Evolutionary conservation across 202 grass and related monocot genomes (phyloP).

Genomic region (Dendrocalamus latiflorus): DNA sequence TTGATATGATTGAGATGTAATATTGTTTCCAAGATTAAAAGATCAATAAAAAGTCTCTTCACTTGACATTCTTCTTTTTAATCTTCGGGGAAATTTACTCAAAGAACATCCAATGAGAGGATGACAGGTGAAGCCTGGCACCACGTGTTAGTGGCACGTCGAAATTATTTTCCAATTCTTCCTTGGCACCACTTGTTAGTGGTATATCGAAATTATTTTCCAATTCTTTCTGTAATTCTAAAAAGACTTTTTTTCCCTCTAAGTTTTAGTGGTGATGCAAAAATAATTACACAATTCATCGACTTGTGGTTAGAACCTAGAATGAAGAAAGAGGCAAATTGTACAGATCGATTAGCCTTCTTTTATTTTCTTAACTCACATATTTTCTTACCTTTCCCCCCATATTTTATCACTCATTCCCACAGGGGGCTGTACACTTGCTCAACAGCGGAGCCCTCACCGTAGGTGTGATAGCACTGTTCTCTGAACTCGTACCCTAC

Average conservation of each 20-base stretch:
- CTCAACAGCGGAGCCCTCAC: conserved; percentile 23
- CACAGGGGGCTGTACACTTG: conserved; percentile 64
- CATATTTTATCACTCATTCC: conserved; percentile 30
- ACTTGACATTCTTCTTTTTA: too few relatives aligned
- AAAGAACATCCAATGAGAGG: too few relatives aligned
- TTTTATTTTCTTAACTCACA: neutral
- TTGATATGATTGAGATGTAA: too few relatives aligned
- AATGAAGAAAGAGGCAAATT: neutral
- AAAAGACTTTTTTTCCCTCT: neutral
- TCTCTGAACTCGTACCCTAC: conserved; percentile 43
- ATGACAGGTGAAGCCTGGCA: too few relatives aligned
- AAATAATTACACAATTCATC: neutral
- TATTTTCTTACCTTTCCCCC: neutral
- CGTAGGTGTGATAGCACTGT: conserved; percentile 31
- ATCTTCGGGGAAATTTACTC: too few relatives aligned
- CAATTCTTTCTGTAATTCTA: too few relatives aligned
- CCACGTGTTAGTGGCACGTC: neutral
- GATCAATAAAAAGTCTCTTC: too few relatives aligned
- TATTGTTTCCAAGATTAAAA: too few relatives aligned
- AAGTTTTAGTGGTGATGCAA: neutral
- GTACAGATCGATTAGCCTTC: neutral
- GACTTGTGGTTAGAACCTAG: neutral
- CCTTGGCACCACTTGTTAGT: too few relatives aligned
- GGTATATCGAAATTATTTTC: too few relatives aligned
- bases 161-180: too few relatives aligned